Evolutionary conservation across 2,329 filamentous ascomycete genomes (phyloP), one percentile per base, ranked within the genome.

Genomic region (Cladophialophora chaetospira): DNA sequence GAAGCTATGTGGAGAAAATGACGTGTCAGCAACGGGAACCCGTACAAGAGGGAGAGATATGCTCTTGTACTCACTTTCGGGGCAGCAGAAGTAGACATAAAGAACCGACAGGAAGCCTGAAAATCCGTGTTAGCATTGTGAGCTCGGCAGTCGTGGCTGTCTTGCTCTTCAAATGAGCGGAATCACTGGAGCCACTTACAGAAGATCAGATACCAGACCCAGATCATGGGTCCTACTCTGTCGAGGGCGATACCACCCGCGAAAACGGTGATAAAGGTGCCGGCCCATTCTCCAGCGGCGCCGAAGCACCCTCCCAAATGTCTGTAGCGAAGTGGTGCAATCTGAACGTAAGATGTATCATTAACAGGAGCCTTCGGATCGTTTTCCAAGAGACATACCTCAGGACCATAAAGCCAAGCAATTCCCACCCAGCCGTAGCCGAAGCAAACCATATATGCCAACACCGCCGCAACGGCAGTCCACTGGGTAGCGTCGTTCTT

Each of bases 201-300:
- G 59, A 70, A 70, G 25, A 71, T 65, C 33, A 65, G 44, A 46
- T 70, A 78, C 77, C 84, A 88, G 3, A 75, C 70, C 36, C 83
- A 70, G 26, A 66, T 67, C 61, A 69, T 70, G 66, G 67, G 70
- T 8, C 70, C 70, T 8, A 50, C 45, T 13, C 33, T 29, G 8
- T 69, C 61, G 3, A 55, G n/a, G 5, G 44, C 53, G 26, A 50
- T 55, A 15, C 53, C 53, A 17, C 53, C 86, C 88, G 87, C 89
- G 69, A 87, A 91, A 0, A 78, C 85, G 0, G 88, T 88, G 69
- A 92, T 91, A 42, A 92, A 84, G 64, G 90, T 89, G 6, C 88
- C 88, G 69, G 91, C 90, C 31, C 80, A 79, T 72, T 88, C 91
- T 64, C 88, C 82, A 56, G 92, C 91, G 5, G 82, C 78, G 0